phyloP scores from a whole-genome alignment of 2,329 filamentous ascomycete genomes.

The Alternaria burnsii region DNA sequence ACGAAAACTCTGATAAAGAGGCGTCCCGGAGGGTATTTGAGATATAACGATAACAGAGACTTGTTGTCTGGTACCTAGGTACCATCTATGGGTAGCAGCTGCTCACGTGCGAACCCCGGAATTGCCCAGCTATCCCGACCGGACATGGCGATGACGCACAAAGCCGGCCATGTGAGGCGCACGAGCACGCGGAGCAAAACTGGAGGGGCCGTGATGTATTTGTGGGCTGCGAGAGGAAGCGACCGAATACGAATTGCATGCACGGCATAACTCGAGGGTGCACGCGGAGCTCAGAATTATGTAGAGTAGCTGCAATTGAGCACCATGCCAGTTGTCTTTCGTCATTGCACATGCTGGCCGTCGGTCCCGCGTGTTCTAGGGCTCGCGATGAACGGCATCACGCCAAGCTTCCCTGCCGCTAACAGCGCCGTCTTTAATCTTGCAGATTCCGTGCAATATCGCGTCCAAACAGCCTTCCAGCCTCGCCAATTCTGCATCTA shows the following conservation, averaged over 20 bases:
- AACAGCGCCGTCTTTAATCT: slow-evolving; percentile 19
- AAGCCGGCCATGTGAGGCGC: slow-evolving; percentile 19
- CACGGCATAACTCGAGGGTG: slow-evolving; percentile 20
- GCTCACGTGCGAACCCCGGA: slow-evolving; percentile 3
- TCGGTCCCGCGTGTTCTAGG: slow-evolving; percentile 8
- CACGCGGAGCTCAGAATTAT: slow-evolving; percentile 6
- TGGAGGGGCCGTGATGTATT: slow-evolving; percentile 24
- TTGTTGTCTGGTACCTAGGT: not conserved
- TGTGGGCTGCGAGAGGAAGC: slow-evolving; percentile 1
- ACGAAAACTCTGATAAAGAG: slow-evolving; percentile 10
- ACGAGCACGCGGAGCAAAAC: slow-evolving; percentile 25
- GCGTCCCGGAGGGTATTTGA: not conserved
- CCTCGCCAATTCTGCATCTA: slow-evolving; percentile 27
- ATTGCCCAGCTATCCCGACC: not conserved
- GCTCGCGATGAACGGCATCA: slow-evolving; percentile 16
- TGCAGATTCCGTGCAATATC: slow-evolving; percentile 14
- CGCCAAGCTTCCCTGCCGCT: slow-evolving; percentile 22
- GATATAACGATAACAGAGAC: not conserved
- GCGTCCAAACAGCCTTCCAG: slow-evolving; percentile 26
- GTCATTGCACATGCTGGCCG: slow-evolving; percentile 30
- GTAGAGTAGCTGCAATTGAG: slow-evolving; percentile 21
- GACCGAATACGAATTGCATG: slow-evolving; percentile 18
- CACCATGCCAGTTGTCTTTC: slow-evolving; percentile 19
- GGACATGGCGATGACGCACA: slow-evolving; percentile 10
- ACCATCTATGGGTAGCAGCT: not conserved